Percentiles rank a stretch among this genome's conserved stretches.
Conservation (phyloP, 768 basidiomycete genomes). For the Punctularia strigosozonata region DNA sequence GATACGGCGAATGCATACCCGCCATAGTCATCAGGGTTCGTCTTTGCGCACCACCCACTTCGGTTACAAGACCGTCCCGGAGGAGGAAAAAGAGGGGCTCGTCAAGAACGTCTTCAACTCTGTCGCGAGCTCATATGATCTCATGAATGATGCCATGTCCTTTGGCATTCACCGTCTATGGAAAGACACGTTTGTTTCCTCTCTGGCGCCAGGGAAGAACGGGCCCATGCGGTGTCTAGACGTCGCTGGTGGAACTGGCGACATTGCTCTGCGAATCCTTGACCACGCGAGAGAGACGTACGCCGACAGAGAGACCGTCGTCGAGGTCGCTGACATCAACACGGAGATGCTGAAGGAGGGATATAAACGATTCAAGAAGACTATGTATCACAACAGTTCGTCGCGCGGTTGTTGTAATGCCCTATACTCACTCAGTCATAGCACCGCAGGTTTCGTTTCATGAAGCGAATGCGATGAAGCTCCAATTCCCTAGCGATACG, state of each 20-base stretch:
- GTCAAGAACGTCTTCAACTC: constrained; percentile 93
- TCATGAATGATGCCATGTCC: constrained; percentile 99
- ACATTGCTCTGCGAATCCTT: constrained; percentile 89
- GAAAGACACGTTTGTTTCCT: constrained; percentile 84
- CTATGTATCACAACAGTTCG: constrained; percentile 96
- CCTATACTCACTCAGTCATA: constrained; percentile 18
- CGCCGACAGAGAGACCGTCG: constrained; percentile 80
- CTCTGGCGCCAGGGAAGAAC: constrained; percentile 63
- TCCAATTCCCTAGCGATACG: constrained; percentile 71
- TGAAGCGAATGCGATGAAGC: constrained; percentile 83
- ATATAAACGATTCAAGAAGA: constrained; percentile 81
- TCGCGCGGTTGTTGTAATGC: constrained; percentile 6
- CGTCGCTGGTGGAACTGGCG: constrained; percentile 95
- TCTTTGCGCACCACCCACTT: constrained; percentile 92
- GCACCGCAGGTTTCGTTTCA: constrained; percentile 90
- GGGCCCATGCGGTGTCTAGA: constrained; percentile 79
- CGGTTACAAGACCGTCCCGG: constrained; percentile 84
- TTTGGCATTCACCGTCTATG: constrained; percentile 92
- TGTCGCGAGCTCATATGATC: constrained; percentile 89
- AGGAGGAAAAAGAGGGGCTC: constrained; percentile 76
- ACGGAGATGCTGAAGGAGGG: constrained; percentile 93
- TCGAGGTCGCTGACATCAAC: constrained; percentile 91
- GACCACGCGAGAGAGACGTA: constrained; percentile 85
- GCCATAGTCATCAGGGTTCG: too few species aligned
- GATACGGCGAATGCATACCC: too few species aligned